A percentile compares a stretch with the other conserved stretches of the same genome.
These are phyloP conservation scores for Ustilago nuda DNA, from an alignment of 1,284 basidiomycete genomes.

Conservation along the genomic window DNA sequence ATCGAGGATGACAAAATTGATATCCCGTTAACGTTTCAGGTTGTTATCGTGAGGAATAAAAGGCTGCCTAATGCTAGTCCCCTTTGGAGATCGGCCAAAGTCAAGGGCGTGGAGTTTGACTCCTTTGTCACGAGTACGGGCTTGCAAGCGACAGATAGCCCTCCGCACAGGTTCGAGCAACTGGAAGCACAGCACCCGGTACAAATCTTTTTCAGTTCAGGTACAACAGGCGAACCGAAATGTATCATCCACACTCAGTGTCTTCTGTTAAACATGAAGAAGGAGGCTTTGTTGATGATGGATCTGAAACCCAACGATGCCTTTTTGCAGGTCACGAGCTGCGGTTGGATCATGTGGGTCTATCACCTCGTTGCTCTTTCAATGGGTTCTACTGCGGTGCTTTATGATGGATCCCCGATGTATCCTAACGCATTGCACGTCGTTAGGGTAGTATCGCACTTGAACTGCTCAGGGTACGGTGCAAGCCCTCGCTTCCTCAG, in stretches of 20 bases:
- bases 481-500: slow-evolving; percentile 58
- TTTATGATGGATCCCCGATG: slow-evolving; percentile 68
- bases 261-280: slow-evolving; percentile 53
- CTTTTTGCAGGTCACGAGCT: slow-evolving; percentile 64
- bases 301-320: slow-evolving; percentile 56
- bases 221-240: slow-evolving; percentile 70
- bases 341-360: slow-evolving; percentile 68
- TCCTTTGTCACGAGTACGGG: slow-evolving; percentile 33
- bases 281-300: slow-evolving; percentile 49
- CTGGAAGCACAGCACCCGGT: slow-evolving; percentile 57
- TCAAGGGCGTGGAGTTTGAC: slow-evolving; percentile 27
- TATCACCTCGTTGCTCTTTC: slow-evolving; percentile 57
- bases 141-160: slow-evolving; percentile 24
- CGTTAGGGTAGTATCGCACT: slow-evolving; percentile 58
- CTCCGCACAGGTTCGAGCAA: slow-evolving; percentile 48
- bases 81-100: slow-evolving; percentile 24
- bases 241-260: slow-evolving; percentile 66
- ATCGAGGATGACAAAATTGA: slow-evolving; percentile 48
- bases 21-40: slow-evolving; percentile 39
- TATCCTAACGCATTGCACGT: slow-evolving; percentile 59
- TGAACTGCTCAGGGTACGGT: slow-evolving; percentile 63
- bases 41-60: slow-evolving; percentile 45
- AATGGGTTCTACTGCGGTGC: slow-evolving; percentile 59
- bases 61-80: slow-evolving; percentile 13
- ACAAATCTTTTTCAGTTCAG: slow-evolving; percentile 68